These are phyloP conservation scores for Hirschioporus abietinus DNA, from an alignment of 768 basidiomycete genomes.

Conservation along the genomic window DNA sequence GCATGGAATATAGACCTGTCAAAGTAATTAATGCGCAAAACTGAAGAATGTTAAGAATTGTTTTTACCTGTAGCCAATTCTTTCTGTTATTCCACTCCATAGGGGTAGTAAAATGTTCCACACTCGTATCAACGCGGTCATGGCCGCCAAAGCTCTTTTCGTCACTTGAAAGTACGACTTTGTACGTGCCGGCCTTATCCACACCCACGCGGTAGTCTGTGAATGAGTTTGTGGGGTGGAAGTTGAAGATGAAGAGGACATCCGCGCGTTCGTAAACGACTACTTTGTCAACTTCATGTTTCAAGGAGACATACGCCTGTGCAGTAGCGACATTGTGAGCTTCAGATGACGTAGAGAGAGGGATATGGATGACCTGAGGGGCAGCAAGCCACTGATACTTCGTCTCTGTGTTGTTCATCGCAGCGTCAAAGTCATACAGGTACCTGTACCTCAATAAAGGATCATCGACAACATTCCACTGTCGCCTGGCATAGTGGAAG, in stretches of 20 bases:
- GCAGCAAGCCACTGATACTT: constrained; percentile 80
- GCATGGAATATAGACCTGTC: constrained; percentile 68
- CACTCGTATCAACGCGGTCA: constrained; percentile 62
- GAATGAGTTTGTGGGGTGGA: constrained; percentile 87
- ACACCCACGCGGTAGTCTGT: constrained; percentile 93
- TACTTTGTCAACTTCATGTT: constrained; percentile 90
- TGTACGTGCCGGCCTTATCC: constrained; percentile 80
- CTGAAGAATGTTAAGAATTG: not conserved
- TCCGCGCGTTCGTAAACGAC: constrained; percentile 92
- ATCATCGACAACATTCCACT: constrained; percentile 95
- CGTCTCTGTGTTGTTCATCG: constrained; percentile 85
- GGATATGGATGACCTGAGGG: constrained; percentile 50
- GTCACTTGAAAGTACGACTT: constrained; percentile 75
- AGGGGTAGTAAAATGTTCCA: constrained; percentile 73
- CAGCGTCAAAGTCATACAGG: constrained; percentile 88
- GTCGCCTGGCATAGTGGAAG: constrained; percentile 94
- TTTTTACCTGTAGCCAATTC: constrained; percentile 79
- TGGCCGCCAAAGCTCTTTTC: constrained; percentile 89
- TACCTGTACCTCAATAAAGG: constrained; percentile 82
- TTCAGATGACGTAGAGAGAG: constrained; percentile 9
- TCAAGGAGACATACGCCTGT: constrained; percentile 90
- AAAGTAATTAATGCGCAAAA: not conserved
- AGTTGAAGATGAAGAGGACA: constrained; percentile 95
- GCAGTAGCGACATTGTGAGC: constrained; percentile 1
- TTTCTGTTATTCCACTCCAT: constrained; percentile 90